These are phyloP conservation scores for Aspergillus fumigatus DNA, from an alignment of 2,329 filamentous ascomycete genomes.

Conservation along the genomic window DNA sequence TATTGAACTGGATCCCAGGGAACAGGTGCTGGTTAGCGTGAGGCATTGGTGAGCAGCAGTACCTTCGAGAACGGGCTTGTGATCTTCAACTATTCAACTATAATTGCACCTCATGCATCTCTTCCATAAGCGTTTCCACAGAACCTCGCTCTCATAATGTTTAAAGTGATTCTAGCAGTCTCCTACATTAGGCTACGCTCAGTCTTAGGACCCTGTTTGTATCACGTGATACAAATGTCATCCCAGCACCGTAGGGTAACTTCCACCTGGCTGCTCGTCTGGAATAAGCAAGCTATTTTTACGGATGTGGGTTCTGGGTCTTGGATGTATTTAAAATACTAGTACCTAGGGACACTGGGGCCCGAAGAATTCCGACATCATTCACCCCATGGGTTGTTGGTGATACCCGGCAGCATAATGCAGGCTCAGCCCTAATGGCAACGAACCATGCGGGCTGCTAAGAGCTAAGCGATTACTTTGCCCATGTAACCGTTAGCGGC, in stretches of 20 bases:
- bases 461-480: background rate
- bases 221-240: background rate
- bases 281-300: background rate
- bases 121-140: no score
- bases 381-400: background rate
- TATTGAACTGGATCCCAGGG: constrained; percentile 28
- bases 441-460: background rate
- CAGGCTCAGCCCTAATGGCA: background rate
- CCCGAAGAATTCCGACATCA: constrained; percentile 18
- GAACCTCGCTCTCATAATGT: background rate
- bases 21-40: constrained; percentile 54
- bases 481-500: background rate
- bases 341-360: background rate
- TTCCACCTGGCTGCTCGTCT: background rate
- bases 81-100: no score
- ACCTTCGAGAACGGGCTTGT: background rate
- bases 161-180: background rate
- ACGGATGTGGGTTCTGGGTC: background rate
- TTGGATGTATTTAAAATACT: background rate
- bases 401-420: background rate
- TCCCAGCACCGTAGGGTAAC: background rate
- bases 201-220: background rate
- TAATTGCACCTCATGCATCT: no score
- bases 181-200: background rate
- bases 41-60: constrained; percentile 58